Evolutionary conservation across 164 flowering plant species (phyloP).

Genomic region (Cinnamomum chago): DNA sequence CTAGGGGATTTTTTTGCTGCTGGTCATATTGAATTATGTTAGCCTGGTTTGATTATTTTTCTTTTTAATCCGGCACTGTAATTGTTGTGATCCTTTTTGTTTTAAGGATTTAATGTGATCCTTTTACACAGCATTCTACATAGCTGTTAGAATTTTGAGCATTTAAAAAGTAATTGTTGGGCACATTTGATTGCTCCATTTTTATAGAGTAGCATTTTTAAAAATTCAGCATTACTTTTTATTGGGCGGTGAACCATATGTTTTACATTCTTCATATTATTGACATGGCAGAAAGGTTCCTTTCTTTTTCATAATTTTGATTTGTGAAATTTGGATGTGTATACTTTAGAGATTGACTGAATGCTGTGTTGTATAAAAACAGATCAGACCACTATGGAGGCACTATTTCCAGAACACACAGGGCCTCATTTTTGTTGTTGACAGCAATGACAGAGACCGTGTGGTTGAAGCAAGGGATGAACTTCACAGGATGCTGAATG

Average conservation of each 20-base stretch:
- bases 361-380: constrained; percentile 1
- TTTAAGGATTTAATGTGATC: too few species aligned
- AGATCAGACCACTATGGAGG: constrained; percentile 27
- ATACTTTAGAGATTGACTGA: neutral
- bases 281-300: too few species aligned
- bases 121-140: too few species aligned
- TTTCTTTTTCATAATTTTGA: too few species aligned
- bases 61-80: too few species aligned
- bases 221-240: neutral
- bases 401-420: constrained; percentile 26
- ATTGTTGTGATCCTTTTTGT: too few species aligned
- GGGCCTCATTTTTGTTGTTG: constrained; percentile 25
- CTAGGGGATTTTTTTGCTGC: too few species aligned
- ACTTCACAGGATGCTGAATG: constrained; percentile 27
- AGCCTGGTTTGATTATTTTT: too few species aligned
- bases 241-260: neutral
- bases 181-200: neutral
- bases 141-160: neutral
- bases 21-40: too few species aligned
- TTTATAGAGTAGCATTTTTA: too few species aligned
- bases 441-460: constrained; percentile 27
- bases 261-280: too few species aligned
- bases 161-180: neutral
- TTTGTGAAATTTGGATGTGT: neutral
- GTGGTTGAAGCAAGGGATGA: constrained; percentile 24